Percentiles rank a stretch among this genome's conserved stretches.
Conservation (phyloP, 768 basidiomycete species). For the Hypsizygus marmoreus region DNA sequence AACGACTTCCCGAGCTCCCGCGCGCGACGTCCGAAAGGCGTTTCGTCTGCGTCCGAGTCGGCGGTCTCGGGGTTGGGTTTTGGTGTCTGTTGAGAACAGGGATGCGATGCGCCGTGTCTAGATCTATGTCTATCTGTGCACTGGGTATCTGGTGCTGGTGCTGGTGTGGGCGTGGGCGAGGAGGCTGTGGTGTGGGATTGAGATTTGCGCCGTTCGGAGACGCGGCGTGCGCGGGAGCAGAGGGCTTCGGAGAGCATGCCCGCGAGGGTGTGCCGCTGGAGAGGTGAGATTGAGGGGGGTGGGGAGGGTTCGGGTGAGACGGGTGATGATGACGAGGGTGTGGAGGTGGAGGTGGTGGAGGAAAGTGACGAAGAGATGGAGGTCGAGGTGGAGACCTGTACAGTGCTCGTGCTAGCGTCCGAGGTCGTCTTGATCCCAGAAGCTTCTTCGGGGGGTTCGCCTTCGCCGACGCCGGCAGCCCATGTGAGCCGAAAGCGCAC, state of each 20-base stretch:
- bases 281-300: slow-evolving; percentile 2
- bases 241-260: slow-evolving; percentile 78
- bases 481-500: slow-evolving; percentile 42
- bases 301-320: too few relatives aligned
- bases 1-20: slow-evolving; percentile 72
- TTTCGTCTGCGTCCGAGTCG: slow-evolving; percentile 43
- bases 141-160: neutral
- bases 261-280: slow-evolving; percentile 58
- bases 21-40: slow-evolving; percentile 86
- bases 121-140: neutral
- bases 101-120: neutral
- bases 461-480: slow-evolving; percentile 4
- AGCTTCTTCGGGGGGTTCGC: neutral
- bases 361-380: neutral
- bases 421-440: neutral
- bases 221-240: slow-evolving; percentile 73
- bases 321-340: neutral
- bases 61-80: neutral
- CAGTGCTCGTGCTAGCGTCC: neutral
- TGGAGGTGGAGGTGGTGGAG: neutral
- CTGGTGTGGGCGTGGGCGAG: neutral
- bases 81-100: too few relatives aligned
- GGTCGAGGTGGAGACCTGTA: neutral
- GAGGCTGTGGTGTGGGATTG: slow-evolving; percentile 9
- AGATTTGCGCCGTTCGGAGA: slow-evolving; percentile 52